phyloP scores from a whole-genome alignment of 192 early-diverging fungal species.

The Gaertneriomyces semiglobifer region DNA sequence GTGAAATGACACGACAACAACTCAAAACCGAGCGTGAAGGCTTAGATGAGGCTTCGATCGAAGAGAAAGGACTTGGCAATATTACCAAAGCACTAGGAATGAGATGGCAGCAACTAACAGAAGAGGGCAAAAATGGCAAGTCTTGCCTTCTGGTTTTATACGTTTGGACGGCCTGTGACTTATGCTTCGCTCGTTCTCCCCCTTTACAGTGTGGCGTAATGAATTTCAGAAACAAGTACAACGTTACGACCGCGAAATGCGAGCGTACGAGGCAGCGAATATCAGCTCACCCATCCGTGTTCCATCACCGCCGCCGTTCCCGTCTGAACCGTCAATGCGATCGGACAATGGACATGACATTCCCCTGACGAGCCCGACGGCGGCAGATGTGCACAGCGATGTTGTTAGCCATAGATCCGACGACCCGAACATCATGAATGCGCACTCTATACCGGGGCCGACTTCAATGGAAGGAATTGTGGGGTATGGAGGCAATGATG shows the following conservation, averaged over 20 bases:
- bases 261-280: slow-evolving; percentile 8
- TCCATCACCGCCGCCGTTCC: no score
- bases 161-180: not conserved
- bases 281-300: not conserved
- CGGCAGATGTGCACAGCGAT: no score
- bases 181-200: not conserved
- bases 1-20: slow-evolving; percentile 31
- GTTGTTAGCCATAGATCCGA: no score
- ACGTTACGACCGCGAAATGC: slow-evolving; percentile 20
- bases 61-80: slow-evolving; percentile 21
- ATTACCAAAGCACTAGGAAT: slow-evolving; percentile 26
- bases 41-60: slow-evolving; percentile 8
- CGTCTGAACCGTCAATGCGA: no score
- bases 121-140: slow-evolving; percentile 9
- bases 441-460: no score
- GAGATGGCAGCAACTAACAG: slow-evolving; percentile 17
- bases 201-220: slow-evolving; percentile 8
- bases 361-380: no score
- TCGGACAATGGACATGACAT: no score
- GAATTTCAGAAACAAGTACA: slow-evolving; percentile 9
- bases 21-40: slow-evolving; percentile 28
- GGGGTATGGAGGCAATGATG: no score
- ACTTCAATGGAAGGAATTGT: no score
- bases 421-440: no score
- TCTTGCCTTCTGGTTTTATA: slow-evolving; percentile 1